Base-by-base conservation (phyloP, 768 basidiomycete genomes). In the Xanthoconium stramineum region DNA sequence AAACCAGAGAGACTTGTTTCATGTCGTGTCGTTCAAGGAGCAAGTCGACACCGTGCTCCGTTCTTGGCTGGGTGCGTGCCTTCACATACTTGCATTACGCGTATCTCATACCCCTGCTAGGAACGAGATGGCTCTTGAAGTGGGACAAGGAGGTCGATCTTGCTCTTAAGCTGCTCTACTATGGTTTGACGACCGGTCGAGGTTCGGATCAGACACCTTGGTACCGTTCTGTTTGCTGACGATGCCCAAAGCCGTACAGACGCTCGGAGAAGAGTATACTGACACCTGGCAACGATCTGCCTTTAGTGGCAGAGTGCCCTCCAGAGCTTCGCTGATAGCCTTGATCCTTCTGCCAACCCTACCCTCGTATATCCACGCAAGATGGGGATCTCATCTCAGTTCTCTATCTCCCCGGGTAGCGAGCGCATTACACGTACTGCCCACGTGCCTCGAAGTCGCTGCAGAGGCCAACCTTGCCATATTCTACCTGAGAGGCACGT, bases 201-300 rank as follows among this genome's bases (percentile, higher is more conserved):
- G 89, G 92, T 91, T 61, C 56, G 75, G 61, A 30, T 36, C 40
- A 46, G 9, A n/a, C 6, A 11, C 9, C 44, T 44, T 35, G 28
- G 24, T 30, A 9, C 29, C 50, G 35, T 32, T 28, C 11, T 17
- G 42, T 33, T 20, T 8, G 47, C 61, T 70, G 47, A 60, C 54
- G 37, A 57, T 42, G 19, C 51, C 11, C 10, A 38, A 50, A 94
- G 91, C 85, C 15, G 80, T 79, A 11, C 91, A 94, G 70, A 92
- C 88, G 5, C 77, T 94, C 1, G 92, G 92, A n/a, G 92, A 94
- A 69, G 92, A 94, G 66, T 94, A 94, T 63, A 92, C 90, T 1
- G 87, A 88, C 63, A 85, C 89, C 35, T 90, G 91, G 88, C 83
- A 85, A 60, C 82, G 85, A 54, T 83, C 85, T 12, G 66, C 75